Evolutionary conservation across 148 eudicot genomes (phyloP).

Genomic region (Polygonum aviculare): DNA sequence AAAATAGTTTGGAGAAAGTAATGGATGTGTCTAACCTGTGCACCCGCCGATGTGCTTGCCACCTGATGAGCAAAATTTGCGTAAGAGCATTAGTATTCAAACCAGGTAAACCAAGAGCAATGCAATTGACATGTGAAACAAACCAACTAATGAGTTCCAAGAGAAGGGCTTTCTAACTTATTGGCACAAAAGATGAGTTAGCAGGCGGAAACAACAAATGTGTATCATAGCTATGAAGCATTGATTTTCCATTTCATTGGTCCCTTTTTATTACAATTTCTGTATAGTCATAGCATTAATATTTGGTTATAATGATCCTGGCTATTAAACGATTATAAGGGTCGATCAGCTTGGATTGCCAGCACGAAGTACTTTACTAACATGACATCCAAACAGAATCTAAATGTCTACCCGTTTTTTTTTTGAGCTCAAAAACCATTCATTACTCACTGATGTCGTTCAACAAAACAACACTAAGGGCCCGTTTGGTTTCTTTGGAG

Average conservation of each 20-base stretch:
- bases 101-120: background rate
- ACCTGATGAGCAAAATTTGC: constrained; percentile 37
- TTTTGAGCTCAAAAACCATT: too few relatives aligned
- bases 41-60: constrained; percentile 90
- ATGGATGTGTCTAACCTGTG: constrained; percentile 45
- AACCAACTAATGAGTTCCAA: background rate
- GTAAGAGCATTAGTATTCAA: background rate
- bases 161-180: background rate
- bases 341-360: background rate
- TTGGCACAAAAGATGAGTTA: too few relatives aligned
- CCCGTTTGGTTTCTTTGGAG: too few relatives aligned
- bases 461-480: too few relatives aligned
- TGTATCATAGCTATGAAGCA: background rate
- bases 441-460: too few relatives aligned
- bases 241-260: background rate
- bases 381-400: background rate
- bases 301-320: background rate
- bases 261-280: background rate
- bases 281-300: background rate
- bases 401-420: too few relatives aligned
- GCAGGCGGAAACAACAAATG: background rate
- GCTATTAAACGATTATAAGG: background rate
- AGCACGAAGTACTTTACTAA: background rate
- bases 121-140: background rate
- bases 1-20: too few relatives aligned